Evolutionary conservation across 139 green algal genomes (phyloP), one percentile per base, ranked within the genome.

Genomic region (Micractinium conductrix): DNA sequence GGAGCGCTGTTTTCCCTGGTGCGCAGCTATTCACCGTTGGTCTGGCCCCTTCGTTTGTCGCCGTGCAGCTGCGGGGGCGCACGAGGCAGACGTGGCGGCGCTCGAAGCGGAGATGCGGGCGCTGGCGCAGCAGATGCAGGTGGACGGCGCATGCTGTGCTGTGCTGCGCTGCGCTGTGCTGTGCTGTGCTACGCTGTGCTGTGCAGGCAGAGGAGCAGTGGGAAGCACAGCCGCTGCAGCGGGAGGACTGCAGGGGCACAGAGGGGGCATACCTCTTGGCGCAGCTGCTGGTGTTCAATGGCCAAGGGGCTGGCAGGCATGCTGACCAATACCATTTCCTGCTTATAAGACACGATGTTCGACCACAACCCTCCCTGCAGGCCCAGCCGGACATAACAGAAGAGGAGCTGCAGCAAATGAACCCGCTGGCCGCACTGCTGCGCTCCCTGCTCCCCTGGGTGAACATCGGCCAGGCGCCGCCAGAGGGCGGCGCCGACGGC

Each of bases 361-460:
- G 48, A 10, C 48, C 48, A 24, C 48, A 58, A 22, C 48, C 48
- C 48, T 58, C 48, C 48, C 48, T 58, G 74, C 74, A 80, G 74
- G 50, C 53, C 9, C 48, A 24, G n/a, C 76, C 76, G 26, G 78
- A 83, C 62, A 38, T 83, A 62, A 75, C 42, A 1, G 80, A 78
- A 17, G 92, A 94, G 84, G 84, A 94, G 79, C 63, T 97, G 69
- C 81, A 82, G 37, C 80, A 73, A 30, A 84, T 79, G 21, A 89
- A 95, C 88, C 93, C 94, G 0, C 78, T 96, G 63, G 70, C 92
- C 24, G 90, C 91, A 87, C 88, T 97, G 89, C 90, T 97, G 78
- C 89, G 90, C 42, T 91, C 91, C 24, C 72, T 97, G 87, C 79
- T 97, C 87, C 94, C 94, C 28, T 97, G 94, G 93, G 90, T 95